Conservation (phyloP, 495 filamentous ascomycete species). For the Penicillium tannophilum region DNA sequence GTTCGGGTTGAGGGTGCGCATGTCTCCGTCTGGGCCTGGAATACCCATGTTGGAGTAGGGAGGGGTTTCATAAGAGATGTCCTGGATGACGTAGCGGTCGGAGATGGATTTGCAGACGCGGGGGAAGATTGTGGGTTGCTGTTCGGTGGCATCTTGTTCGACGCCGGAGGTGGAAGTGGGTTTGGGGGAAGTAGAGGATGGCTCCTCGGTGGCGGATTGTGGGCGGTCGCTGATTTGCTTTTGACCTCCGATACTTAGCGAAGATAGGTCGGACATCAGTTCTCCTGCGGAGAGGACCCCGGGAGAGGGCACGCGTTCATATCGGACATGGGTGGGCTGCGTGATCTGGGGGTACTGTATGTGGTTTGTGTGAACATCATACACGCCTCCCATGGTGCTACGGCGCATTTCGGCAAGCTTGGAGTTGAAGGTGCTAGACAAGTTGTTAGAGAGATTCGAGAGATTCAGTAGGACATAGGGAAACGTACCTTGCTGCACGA, state of each 20-base stretch:
- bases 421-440: slow-evolving; percentile 75
- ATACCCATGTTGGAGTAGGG: slow-evolving; percentile 57
- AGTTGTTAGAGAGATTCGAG: slow-evolving; percentile 26
- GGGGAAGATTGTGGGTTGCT: slow-evolving; percentile 52
- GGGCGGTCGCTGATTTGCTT: not conserved
- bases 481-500: slow-evolving; percentile 75
- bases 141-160: slow-evolving; percentile 4
- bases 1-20: slow-evolving; percentile 61
- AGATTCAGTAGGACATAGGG: slow-evolving; percentile 9
- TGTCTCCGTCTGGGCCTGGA: slow-evolving; percentile 65
- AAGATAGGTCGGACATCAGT: slow-evolving; percentile 40
- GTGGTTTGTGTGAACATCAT: slow-evolving; percentile 89
- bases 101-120: slow-evolving; percentile 64
- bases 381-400: slow-evolving; percentile 63
- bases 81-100: slow-evolving; percentile 74
- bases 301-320: slow-evolving; percentile 63
- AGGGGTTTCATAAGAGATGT: slow-evolving; percentile 67
- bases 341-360: slow-evolving; percentile 86
- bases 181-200: not conserved
- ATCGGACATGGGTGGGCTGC: slow-evolving; percentile 85
- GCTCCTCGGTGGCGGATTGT: slow-evolving; percentile 7
- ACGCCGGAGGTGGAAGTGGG: not conserved
- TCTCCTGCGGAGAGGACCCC: slow-evolving; percentile 30
- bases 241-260: slow-evolving; percentile 30
- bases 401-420: slow-evolving; percentile 64